Base-by-base conservation (phyloP, 2,329 filamentous ascomycete genomes). In the Bipolaris gigantea region DNA sequence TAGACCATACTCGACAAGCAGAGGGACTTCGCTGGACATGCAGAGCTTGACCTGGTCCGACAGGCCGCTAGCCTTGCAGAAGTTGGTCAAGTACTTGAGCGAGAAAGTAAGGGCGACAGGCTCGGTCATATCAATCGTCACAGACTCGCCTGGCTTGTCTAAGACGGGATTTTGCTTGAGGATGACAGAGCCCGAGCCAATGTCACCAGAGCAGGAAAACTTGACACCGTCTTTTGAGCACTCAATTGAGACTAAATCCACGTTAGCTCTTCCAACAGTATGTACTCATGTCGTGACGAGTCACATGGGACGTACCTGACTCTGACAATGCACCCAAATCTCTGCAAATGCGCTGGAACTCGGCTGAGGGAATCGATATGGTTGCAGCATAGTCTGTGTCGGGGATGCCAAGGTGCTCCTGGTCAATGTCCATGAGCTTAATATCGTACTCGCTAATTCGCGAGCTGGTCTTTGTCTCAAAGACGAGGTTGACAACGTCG, bases 371-470 rank as follows among this genome's bases (percentile, higher is more conserved):
- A 90, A 99, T 92, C 50, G 84, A 81, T 62, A 99, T 90, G 16
- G 89, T 94, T 43, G 94, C 89, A 35, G 92, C 89, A 73, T 99
- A 99, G 72, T 99, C 94, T n/a, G 95, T 99, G 70, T 99, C 93
- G 15, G 94, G 94, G 69, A 99, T 99, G 60, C 94, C 94, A 78
- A 99, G 81, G 77, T 99, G 94, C 83, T 99, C 94, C 81, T 99
- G 95, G 79, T 99, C 94, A 76, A 99, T 99, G 76, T 99, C 94
- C 94, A 99, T 99, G 75, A 99, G 87, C 84, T 99, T 99, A 79
- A 99, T 89, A 77, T 99, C 94, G 77, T 99, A 99, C 82, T 99
- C 95, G 84, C 90, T 96, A 73, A 99, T 85, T 64, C 94, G 85
- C 78, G 99, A 94, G 70, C 85, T 89, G 72, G 89, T 86, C 63